Evolutionary conservation across 2,329 filamentous ascomycete species (phyloP).

Genomic region (Elsinoe australis): DNA sequence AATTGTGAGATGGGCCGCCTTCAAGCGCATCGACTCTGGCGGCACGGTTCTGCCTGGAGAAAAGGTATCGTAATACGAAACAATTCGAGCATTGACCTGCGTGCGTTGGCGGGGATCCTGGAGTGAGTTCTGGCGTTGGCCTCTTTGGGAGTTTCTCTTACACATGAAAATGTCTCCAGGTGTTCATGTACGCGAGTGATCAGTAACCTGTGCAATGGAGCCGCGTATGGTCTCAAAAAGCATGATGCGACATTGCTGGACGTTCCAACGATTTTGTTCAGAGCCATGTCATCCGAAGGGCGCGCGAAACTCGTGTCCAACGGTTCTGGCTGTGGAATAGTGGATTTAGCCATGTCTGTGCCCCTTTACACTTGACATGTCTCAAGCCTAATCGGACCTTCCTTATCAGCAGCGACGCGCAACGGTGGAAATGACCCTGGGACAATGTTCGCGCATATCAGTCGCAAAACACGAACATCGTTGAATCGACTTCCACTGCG

Average conservation of each 20-base stretch:
- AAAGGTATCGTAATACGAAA: no score
- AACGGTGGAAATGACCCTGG: no score
- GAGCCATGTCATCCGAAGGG: conserved; percentile 5
- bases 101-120: neutral
- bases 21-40: no score
- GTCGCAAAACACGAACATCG: no score
- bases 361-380: neutral
- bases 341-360: neutral
- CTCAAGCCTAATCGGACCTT: no score
- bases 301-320: neutral
- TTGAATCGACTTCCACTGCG: no score
- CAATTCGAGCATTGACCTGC: neutral
- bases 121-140: neutral
- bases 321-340: neutral
- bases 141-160: neutral
- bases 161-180: conserved; percentile 5
- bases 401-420: no score
- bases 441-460: no score
- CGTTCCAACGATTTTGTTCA: conserved; percentile 5
- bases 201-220: neutral
- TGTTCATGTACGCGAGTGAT: neutral
- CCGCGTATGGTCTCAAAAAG: neutral
- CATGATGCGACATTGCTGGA: neutral
- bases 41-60: no score
- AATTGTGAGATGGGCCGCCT: no score